Evolutionary conservation across 108 stramenopile genomes (phyloP).

Genomic region (Nitzschia palea): DNA sequence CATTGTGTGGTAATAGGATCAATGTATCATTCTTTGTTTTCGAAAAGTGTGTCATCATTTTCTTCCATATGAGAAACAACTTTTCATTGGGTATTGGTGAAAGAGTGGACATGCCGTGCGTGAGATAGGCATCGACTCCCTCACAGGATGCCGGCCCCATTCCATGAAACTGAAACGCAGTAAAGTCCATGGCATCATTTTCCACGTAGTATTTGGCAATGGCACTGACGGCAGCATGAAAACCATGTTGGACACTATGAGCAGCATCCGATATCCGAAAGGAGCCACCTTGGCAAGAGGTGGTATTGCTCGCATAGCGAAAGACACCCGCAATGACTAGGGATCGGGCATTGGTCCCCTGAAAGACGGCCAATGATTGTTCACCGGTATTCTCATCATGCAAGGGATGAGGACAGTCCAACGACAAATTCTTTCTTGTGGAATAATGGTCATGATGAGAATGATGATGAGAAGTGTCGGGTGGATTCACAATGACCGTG

Average conservation of each 20-base stretch:
- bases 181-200: constrained; percentile 12
- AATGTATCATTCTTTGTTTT: background rate
- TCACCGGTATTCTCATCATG: constrained; percentile 23
- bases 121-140: constrained; percentile 20
- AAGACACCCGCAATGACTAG: constrained; percentile 21
- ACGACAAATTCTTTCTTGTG: constrained; percentile 10
- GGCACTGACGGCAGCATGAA: constrained; percentile 26
- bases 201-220: constrained; percentile 11
- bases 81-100: background rate
- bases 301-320: constrained; percentile 20
- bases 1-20: background rate
- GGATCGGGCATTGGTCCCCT: constrained; percentile 22
- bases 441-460: background rate
- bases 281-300: background rate
- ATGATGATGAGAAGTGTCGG: no score
- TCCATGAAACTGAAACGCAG: constrained; percentile 28
- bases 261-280: constrained; percentile 25
- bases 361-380: constrained; percentile 22
- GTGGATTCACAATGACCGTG: constrained; percentile 16
- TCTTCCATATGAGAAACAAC: background rate
- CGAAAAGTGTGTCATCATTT: background rate
- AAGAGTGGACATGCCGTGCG: constrained; percentile 8
- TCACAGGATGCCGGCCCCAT: constrained; percentile 17
- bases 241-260: constrained; percentile 15
- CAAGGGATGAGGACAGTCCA: constrained; percentile 26